phyloP scores from a whole-genome alignment of 1,284 basidiomycete species.

The Sporisorium scitamineum region DNA sequence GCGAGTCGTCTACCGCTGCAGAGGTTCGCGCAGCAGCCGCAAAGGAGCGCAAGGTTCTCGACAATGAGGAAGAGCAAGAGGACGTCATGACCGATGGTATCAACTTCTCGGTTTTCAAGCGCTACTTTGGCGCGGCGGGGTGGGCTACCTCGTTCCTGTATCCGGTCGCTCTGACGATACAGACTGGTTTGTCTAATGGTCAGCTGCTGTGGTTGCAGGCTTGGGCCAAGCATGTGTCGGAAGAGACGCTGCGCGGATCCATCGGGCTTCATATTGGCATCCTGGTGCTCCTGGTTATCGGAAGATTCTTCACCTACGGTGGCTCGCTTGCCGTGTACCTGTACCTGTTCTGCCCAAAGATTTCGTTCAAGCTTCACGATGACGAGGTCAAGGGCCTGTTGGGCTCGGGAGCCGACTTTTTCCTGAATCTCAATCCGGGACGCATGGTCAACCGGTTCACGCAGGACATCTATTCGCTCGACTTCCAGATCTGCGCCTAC shows the following conservation, averaged over 20 bases:
- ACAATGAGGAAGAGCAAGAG: conserved; percentile 18
- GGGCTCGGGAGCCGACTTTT: conserved; percentile 17
- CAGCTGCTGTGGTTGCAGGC: conserved; percentile 21
- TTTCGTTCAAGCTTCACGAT: conserved; percentile 19
- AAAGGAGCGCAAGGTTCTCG: conserved; percentile 11
- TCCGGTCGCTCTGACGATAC: background rate
- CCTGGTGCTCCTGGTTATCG: background rate
- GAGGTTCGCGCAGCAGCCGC: conserved; percentile 12
- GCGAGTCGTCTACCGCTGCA: conserved; percentile 8
- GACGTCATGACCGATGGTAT: conserved; percentile 11
- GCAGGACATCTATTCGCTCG: conserved; percentile 47
- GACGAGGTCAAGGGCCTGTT: conserved; percentile 21
- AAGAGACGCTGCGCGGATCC: conserved; percentile 9
- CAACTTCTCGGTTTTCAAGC: conserved; percentile 10
- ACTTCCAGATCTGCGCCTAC: conserved; percentile 22
- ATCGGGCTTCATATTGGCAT: conserved; percentile 10
- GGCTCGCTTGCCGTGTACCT: conserved; percentile 7
- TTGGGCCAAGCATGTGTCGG: conserved; percentile 11
- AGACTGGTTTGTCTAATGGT: conserved; percentile 7
- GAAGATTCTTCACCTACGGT: background rate
- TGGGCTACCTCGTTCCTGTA: conserved; percentile 2
- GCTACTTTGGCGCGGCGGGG: conserved; percentile 16
- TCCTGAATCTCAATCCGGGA: conserved; percentile 38
- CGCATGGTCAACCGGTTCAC: conserved; percentile 52
- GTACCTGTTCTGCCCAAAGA: background rate